Percentiles rank a stretch among this genome's conserved stretches.
Evolutionary conservation across 169 alveolate genomes (phyloP).

Genomic region (Cytauxzoon felis): DNA sequence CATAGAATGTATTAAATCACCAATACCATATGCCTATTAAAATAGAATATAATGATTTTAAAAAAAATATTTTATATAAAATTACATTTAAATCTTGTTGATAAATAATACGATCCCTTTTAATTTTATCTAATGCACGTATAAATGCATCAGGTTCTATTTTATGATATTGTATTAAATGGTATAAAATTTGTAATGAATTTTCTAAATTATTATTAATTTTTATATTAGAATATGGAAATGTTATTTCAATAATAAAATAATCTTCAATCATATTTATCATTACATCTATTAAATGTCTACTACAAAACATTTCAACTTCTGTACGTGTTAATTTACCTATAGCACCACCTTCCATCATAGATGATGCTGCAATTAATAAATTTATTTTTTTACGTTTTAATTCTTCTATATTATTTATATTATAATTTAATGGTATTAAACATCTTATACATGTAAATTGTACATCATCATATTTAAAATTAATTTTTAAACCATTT

Average conservation of each 20-base stretch:
- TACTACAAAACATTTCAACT: slow-evolving; percentile 79
- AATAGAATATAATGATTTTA: not conserved
- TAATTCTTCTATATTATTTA: not conserved
- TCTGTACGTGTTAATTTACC: slow-evolving; percentile 73
- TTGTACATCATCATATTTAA: slow-evolving; percentile 12
- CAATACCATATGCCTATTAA: slow-evolving; percentile 60
- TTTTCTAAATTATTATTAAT: slow-evolving; percentile 44
- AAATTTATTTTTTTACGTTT: slow-evolving; percentile 24
- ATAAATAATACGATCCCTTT: slow-evolving; percentile 82
- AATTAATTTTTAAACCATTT: slow-evolving; percentile 26
- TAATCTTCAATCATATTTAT: slow-evolving; percentile 73
- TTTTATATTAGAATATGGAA: slow-evolving; percentile 50
- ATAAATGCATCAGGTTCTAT: slow-evolving; percentile 73
- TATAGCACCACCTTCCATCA: slow-evolving; percentile 85
- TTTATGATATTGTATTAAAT: slow-evolving; percentile 21
- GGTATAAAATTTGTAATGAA: slow-evolving; percentile 34
- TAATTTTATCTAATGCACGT: slow-evolving; percentile 79
- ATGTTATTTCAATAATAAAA: slow-evolving; percentile 68
- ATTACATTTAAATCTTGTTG: slow-evolving; percentile 22
- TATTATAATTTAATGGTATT: slow-evolving; percentile 22
- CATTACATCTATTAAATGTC: slow-evolving; percentile 69
- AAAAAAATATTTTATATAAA: not conserved
- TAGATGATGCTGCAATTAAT: slow-evolving; percentile 34
- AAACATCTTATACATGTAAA: slow-evolving; percentile 17
- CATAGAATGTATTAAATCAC: slow-evolving; percentile 65